Evolutionary conservation across 2,329 filamentous ascomycete species (phyloP).

Genomic region (Aspergillus piperis): DNA sequence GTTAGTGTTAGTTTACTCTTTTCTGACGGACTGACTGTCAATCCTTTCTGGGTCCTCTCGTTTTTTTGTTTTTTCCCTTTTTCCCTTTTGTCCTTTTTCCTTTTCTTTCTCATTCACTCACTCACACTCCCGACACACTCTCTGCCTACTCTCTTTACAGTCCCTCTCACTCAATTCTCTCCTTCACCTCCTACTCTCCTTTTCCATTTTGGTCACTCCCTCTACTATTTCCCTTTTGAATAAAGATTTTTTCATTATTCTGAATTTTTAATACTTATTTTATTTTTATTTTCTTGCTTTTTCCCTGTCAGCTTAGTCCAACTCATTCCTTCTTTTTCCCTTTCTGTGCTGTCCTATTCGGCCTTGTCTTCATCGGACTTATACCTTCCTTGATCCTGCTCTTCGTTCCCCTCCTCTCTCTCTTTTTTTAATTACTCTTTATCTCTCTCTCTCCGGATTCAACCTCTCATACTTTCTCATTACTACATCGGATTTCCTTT

Average conservation of each 20-base stretch:
- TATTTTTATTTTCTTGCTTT: conserved; percentile 17
- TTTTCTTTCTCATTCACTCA: conserved; percentile 11
- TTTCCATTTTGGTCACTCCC: conserved; percentile 22
- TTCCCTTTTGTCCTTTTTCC: conserved; percentile 19
- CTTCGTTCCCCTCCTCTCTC: conserved; percentile 1
- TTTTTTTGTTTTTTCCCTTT: conserved; percentile 17
- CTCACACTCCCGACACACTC: conserved; percentile 10
- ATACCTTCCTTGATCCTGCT: conserved; percentile 16
- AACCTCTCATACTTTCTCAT: conserved; percentile 8
- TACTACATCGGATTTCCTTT: conserved; percentile 13
- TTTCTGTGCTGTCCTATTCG: conserved; percentile 22
- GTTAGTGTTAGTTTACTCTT: neutral
- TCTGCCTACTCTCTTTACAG: conserved; percentile 19
- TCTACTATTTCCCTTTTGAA: conserved; percentile 13
- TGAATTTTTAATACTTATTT: too few species aligned
- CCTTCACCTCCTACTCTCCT: conserved; percentile 29
- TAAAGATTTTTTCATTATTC: conserved; percentile 12
- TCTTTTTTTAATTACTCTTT: conserved; percentile 1
- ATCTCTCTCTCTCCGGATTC: too few species aligned
- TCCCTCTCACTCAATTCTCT: conserved; percentile 21
- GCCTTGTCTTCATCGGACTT: conserved; percentile 23
- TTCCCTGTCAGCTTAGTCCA: conserved; percentile 21
- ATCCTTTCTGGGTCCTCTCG: conserved; percentile 19
- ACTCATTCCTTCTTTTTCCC: conserved; percentile 20
- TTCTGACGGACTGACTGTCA: conserved; percentile 10